phyloP scores from a whole-genome alignment of 2,329 filamentous ascomycete species.

The Colletotrichum gloeosporioides region DNA sequence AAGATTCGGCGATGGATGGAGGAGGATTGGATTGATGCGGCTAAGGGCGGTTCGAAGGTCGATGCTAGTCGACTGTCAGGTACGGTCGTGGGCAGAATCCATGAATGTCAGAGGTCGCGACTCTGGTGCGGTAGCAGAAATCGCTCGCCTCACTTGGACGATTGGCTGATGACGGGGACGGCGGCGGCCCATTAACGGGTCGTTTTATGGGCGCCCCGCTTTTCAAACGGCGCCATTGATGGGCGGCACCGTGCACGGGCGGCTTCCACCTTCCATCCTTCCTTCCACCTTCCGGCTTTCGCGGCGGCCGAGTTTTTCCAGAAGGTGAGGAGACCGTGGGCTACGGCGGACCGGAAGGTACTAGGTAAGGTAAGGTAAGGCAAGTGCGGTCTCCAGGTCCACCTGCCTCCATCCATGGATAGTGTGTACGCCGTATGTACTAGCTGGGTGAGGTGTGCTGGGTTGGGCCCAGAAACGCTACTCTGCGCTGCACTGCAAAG shows the following conservation, averaged over 20 bases:
- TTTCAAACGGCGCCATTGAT: conserved; percentile 17
- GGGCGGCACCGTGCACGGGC: background rate
- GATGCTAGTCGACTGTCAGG: background rate
- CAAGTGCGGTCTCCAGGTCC: background rate
- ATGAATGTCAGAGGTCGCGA: background rate
- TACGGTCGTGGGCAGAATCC: background rate
- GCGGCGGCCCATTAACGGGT: conserved; percentile 14
- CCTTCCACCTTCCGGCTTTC: conserved; percentile 14
- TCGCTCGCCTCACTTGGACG: conserved; percentile 21
- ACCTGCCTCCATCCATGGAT: background rate
- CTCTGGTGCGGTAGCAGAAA: background rate
- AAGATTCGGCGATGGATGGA: background rate
- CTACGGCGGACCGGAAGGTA: background rate
- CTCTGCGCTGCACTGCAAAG: background rate
- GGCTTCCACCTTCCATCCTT: conserved; percentile 9
- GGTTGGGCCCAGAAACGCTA: background rate
- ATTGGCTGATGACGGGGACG: conserved; percentile 21
- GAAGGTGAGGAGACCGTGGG: conserved; percentile 10
- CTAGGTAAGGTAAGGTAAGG: background rate
- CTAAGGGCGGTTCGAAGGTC: background rate
- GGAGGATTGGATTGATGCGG: background rate
- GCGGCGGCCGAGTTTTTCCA: conserved; percentile 19
- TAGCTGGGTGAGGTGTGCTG: background rate
- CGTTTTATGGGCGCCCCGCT: conserved; percentile 1
- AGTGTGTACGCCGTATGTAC: background rate